Conservation (phyloP, 2,329 filamentous ascomycete species). For the Ophiostoma quercus region DNA sequence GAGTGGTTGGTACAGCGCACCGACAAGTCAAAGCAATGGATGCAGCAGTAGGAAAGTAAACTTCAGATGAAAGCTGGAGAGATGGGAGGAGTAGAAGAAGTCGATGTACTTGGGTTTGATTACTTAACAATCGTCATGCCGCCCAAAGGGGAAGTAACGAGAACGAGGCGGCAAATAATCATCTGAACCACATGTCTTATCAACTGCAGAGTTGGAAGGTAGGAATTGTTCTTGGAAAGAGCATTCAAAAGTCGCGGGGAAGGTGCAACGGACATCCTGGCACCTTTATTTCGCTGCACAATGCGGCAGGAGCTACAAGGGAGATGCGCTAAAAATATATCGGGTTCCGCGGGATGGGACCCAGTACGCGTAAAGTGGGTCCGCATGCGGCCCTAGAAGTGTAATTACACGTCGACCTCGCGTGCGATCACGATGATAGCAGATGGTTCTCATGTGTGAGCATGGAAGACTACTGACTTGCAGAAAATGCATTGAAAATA, state of each 20-base stretch:
- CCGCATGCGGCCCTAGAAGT: neutral
- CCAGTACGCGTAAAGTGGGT: neutral
- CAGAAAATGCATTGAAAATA: too few relatives aligned
- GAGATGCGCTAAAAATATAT: constrained; percentile 14
- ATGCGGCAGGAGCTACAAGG: neutral
- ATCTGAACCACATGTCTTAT: neutral
- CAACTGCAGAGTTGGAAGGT: neutral
- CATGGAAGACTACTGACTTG: too few relatives aligned
- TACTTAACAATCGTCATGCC: neutral
- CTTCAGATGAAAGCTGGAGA: neutral
- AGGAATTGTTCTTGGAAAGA: neutral
- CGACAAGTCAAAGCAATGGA: neutral
- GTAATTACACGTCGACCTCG: neutral
- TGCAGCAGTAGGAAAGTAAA: neutral
- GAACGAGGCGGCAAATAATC: neutral
- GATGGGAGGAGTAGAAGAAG: neutral
- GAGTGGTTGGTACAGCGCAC: neutral
- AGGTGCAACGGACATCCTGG: neutral
- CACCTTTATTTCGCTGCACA: constrained; percentile 1
- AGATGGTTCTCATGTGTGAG: neutral
- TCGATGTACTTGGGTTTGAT: neutral
- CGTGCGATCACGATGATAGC: neutral
- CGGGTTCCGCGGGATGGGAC: neutral
- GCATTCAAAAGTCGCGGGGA: neutral
- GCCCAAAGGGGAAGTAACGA: neutral